Percentiles rank a stretch among this genome's conserved stretches.
Evolutionary conservation across 345 rosid genomes (phyloP).

Genomic region (Mallotus nudiflorus): DNA sequence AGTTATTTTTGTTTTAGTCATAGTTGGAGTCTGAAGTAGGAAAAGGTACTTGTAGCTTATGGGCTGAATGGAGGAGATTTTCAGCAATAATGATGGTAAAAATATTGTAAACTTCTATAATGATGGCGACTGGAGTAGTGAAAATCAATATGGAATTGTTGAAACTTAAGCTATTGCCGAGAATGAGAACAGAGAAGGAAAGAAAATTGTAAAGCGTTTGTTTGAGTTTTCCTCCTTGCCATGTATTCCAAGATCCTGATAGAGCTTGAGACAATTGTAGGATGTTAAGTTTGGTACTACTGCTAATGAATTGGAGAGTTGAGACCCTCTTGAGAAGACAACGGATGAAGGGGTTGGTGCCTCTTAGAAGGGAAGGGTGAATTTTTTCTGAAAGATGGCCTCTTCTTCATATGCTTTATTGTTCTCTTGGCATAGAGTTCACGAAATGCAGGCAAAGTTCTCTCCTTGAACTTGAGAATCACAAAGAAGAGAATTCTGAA

Average conservation of each 20-base stretch:
- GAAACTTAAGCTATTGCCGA: background rate
- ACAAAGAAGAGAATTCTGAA: conserved; percentile 67
- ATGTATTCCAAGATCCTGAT: background rate
- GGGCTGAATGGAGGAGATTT: too few species aligned
- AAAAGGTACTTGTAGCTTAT: too few species aligned
- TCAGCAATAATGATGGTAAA: too few species aligned
- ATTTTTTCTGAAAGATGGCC: conserved; percentile 69
- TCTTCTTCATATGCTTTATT: conserved; percentile 54
- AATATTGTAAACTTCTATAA: too few species aligned
- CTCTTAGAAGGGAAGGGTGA: conserved; percentile 53
- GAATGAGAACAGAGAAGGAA: background rate
- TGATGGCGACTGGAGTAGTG: too few species aligned
- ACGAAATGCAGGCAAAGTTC: conserved; percentile 54
- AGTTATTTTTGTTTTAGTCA: too few species aligned
- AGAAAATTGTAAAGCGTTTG: background rate
- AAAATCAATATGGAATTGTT: too few species aligned
- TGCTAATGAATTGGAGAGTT: conserved; percentile 46
- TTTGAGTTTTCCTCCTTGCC: background rate
- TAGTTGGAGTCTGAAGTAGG: too few species aligned
- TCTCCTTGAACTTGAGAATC: conserved; percentile 73
- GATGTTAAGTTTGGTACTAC: background rate
- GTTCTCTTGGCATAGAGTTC: conserved; percentile 55
- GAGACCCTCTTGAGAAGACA: conserved; percentile 61
- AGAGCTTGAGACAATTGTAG: background rate
- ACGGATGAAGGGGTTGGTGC: conserved; percentile 58